phyloP scores from a whole-genome alignment of 2,329 filamentous ascomycete species.

The Aureobasidium mangrovei region DNA sequence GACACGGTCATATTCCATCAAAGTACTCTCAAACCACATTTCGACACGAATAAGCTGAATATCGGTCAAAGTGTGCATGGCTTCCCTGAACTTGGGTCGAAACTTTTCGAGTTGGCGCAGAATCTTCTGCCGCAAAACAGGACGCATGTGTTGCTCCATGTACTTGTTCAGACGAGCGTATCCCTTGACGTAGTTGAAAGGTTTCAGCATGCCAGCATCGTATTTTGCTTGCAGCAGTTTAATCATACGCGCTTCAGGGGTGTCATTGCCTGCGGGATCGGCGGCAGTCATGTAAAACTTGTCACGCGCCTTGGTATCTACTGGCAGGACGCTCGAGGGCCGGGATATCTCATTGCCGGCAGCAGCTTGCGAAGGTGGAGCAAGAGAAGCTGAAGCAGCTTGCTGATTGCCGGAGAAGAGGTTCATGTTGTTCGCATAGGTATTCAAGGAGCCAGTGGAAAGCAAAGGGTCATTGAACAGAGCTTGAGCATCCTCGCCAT shows the following conservation, averaged over 20 bases:
- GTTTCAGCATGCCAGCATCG: slow-evolving; percentile 85
- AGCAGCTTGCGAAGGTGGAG: slow-evolving; percentile 35
- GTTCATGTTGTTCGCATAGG: slow-evolving; percentile 35
- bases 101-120: slow-evolving; percentile 86
- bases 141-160: slow-evolving; percentile 80
- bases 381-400: background rate
- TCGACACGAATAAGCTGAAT: slow-evolving; percentile 91
- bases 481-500: slow-evolving; percentile 36
- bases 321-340: slow-evolving; percentile 51
- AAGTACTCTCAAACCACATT: slow-evolving; percentile 96
- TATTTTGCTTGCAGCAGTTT: slow-evolving; percentile 92
- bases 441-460: slow-evolving; percentile 33
- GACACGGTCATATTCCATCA: slow-evolving; percentile 97
- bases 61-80: slow-evolving; percentile 85
- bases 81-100: slow-evolving; percentile 88
- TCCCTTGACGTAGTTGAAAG: slow-evolving; percentile 97
- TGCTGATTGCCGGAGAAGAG: slow-evolving; percentile 16
- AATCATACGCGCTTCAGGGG: slow-evolving; percentile 90
- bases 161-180: slow-evolving; percentile 85
- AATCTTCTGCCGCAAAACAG: slow-evolving; percentile 80
- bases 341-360: slow-evolving; percentile 50
- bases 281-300: slow-evolving; percentile 93
- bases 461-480: slow-evolving; percentile 53
- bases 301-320: slow-evolving; percentile 63
- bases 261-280: slow-evolving; percentile 78